Percentiles rank a stretch among this genome's conserved stretches.
phyloP scores from a whole-genome alignment of 139 green algal species.

The Yamagishiella unicocca region DNA sequence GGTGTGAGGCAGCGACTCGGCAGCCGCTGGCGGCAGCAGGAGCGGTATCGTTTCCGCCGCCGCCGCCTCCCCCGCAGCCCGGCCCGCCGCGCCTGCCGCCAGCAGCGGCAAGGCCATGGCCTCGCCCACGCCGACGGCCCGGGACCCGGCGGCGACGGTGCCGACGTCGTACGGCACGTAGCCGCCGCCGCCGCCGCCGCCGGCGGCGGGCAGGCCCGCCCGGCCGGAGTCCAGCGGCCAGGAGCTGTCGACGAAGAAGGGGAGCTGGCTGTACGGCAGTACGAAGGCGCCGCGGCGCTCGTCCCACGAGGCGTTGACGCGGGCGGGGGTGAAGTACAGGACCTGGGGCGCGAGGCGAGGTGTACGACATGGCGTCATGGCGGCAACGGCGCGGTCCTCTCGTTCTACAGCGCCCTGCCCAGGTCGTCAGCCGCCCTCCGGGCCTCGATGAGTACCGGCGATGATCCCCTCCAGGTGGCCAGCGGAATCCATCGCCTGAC shows the following conservation, averaged over 20 bases:
- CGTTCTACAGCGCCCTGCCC: too few species aligned
- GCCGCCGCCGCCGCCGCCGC: slow-evolving; percentile 8
- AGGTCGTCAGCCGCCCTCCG: too few species aligned
- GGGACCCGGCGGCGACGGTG: neutral
- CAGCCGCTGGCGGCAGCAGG: slow-evolving; percentile 5
- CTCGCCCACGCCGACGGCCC: neutral
- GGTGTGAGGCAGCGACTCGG: slow-evolving; percentile 14
- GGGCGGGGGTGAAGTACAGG: slow-evolving; percentile 49
- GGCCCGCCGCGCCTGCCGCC: neutral
- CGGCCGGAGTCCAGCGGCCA: slow-evolving; percentile 54
- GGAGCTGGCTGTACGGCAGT: slow-evolving; percentile 37
- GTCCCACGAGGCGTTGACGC: slow-evolving; percentile 40
- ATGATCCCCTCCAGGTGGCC: too few species aligned
- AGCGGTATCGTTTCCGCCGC: slow-evolving; percentile 2
- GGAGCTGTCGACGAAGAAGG: slow-evolving; percentile 49
- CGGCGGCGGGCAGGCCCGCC: slow-evolving; percentile 6
- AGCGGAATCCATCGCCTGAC: too few species aligned
- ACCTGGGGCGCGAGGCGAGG: slow-evolving; percentile 39
- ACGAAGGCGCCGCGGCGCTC: neutral
- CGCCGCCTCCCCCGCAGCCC: neutral
- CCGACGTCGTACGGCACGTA: slow-evolving; percentile 25
- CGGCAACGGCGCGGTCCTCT: neutral
- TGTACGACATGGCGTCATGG: neutral
- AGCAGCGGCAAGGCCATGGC: neutral
- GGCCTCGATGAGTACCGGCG: too few species aligned